Evolutionary conservation across 2,329 filamentous ascomycete genomes (phyloP).

Genomic region (Aspergillus fischeri): DNA sequence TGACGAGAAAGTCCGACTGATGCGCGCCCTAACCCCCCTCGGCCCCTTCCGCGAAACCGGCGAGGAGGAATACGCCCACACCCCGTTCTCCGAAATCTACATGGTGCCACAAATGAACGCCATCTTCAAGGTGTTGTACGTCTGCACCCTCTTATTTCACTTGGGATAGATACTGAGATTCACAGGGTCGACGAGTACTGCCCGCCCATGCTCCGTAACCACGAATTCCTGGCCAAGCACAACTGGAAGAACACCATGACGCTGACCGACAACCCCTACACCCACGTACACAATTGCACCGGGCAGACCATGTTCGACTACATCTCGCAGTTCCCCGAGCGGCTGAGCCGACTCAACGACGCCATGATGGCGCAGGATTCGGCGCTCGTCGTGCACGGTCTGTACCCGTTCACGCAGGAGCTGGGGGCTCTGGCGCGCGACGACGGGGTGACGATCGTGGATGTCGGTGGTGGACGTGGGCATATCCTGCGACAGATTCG

Average conservation of each 20-base stretch:
- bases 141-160: no score
- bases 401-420: slow-evolving; percentile 14
- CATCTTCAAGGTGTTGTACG: slow-evolving; percentile 12
- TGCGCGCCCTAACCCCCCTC: slow-evolving; percentile 14
- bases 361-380: slow-evolving; percentile 16
- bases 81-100: slow-evolving; percentile 16
- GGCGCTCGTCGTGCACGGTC: slow-evolving; percentile 17
- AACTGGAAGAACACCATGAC: slow-evolving; percentile 12
- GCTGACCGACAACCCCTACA: slow-evolving; percentile 16
- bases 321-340: slow-evolving; percentile 9
- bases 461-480: slow-evolving; percentile 18
- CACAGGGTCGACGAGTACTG: slow-evolving; percentile 12
- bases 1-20: slow-evolving; percentile 14
- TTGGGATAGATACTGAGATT: background rate
- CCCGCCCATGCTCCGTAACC: slow-evolving; percentile 7
- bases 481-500: slow-evolving; percentile 15
- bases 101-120: slow-evolving; percentile 11
- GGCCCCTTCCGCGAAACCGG: slow-evolving; percentile 17
- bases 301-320: slow-evolving; percentile 17
- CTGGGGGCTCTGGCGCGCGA: slow-evolving; percentile 8
- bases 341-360: slow-evolving; percentile 11
- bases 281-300: slow-evolving; percentile 11
- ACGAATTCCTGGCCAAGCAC: slow-evolving; percentile 15
- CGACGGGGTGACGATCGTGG: slow-evolving; percentile 16
- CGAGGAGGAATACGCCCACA: slow-evolving; percentile 18